A percentile compares a stretch with the other conserved stretches of the same genome.
These are phyloP conservation scores for Cetraspora pellucida DNA, from an alignment of 192 early-diverging fungal genomes.

Conservation along the genomic window DNA sequence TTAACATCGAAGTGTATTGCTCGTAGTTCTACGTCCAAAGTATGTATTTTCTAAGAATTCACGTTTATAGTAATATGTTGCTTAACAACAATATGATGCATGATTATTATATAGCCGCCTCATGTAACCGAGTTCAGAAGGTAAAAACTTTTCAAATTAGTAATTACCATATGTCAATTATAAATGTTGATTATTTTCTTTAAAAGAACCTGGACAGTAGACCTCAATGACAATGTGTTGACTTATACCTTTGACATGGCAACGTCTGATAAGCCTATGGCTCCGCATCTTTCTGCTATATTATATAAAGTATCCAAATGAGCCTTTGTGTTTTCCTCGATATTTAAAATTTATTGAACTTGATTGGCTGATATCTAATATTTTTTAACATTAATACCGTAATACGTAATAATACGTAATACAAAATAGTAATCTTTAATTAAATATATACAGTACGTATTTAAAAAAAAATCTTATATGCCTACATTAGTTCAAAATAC, in stretches of 20 bases:
- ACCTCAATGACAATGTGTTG: background rate
- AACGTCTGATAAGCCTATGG: constrained; percentile 9
- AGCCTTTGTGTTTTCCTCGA: background rate
- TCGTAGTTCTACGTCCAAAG: background rate
- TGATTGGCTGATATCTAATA: too few species aligned
- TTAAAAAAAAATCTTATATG: too few species aligned
- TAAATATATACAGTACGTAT: too few species aligned
- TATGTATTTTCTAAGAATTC: background rate
- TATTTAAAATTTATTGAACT: background rate
- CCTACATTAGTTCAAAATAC: too few species aligned
- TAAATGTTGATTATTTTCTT: background rate
- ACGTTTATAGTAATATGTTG: background rate
- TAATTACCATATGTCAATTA: background rate
- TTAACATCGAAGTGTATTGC: background rate
- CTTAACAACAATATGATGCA: background rate
- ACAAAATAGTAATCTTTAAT: too few species aligned
- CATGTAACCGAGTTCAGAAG: constrained; percentile 1
- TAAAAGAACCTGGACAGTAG: constrained; percentile 1
- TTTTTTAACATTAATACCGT: too few species aligned
- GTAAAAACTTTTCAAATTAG: background rate
- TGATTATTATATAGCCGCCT: constrained; percentile 6
- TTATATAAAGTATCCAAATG: background rate
- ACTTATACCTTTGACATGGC: constrained; percentile 20
- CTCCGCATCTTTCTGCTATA: constrained; percentile 7
- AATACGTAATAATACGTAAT: too few species aligned